phyloP scores from a whole-genome alignment of 164 flowering plant species.

The Tetrastigma voinierianum region DNA sequence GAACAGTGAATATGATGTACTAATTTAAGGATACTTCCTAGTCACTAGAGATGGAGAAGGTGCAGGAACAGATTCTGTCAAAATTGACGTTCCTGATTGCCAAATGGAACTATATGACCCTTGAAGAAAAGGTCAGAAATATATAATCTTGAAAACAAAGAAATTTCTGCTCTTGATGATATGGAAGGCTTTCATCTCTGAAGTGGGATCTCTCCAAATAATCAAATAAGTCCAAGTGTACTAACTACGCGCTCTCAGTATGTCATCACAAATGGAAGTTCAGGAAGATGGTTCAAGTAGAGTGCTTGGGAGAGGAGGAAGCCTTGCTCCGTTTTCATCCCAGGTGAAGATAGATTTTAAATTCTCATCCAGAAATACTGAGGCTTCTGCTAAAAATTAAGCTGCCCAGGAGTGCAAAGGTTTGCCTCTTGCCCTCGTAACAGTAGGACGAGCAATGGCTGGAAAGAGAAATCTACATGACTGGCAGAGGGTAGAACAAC shows the following conservation, averaged over 20 bases:
- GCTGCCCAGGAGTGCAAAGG: constrained; percentile 13
- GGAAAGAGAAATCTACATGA: constrained; percentile 8
- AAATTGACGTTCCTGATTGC: neutral
- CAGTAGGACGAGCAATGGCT: constrained; percentile 12
- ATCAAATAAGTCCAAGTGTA: constrained; percentile 1
- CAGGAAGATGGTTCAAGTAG: constrained; percentile 7
- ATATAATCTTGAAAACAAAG: neutral
- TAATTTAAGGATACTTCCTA: neutral
- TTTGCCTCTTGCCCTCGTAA: constrained; percentile 17
- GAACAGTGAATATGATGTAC: neutral
- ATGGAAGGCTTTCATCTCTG: neutral
- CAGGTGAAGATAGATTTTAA: constrained; percentile 12
- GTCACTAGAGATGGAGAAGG: too few species aligned
- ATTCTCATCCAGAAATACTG: constrained; percentile 10
- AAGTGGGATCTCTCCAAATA: constrained; percentile 1
- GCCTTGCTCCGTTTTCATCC: constrained; percentile 12
- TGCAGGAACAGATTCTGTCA: neutral
- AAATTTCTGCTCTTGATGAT: constrained; percentile 14
- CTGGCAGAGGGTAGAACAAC: constrained; percentile 5
- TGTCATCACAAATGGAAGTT: constrained; percentile 16
- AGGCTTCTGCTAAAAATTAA: neutral
- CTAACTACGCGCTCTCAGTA: constrained; percentile 5
- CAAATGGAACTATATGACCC: neutral
- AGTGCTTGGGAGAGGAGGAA: constrained; percentile 5
- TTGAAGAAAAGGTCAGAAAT: neutral